phyloP scores from a whole-genome alignment of 352 stramenopile species.

The Lagenidium sp. region DNA sequence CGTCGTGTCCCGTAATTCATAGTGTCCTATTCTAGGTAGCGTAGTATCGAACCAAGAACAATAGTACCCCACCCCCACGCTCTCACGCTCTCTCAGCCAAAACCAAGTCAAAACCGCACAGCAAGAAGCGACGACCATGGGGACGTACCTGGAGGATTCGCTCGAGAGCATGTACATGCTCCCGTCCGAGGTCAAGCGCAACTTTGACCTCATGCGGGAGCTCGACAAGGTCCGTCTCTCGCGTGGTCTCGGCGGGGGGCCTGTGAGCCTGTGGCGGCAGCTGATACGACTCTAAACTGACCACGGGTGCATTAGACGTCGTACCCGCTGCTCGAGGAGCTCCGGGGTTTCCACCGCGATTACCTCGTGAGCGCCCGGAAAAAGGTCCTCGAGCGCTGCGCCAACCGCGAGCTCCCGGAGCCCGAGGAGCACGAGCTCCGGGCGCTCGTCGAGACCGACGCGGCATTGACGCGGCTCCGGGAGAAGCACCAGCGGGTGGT shows the following conservation, averaged over 20 bases:
- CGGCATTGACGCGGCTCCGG: slow-evolving; percentile 26
- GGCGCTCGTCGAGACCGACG: slow-evolving; percentile 52
- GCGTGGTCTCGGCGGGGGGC: too few relatives aligned
- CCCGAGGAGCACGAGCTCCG: slow-evolving; percentile 56
- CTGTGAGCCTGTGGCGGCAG: too few relatives aligned
- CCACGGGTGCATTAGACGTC: slow-evolving; percentile 39
- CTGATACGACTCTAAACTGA: too few relatives aligned
- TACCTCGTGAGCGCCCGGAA: slow-evolving; percentile 51
- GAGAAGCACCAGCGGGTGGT: slow-evolving; percentile 63
- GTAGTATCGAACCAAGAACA: too few relatives aligned
- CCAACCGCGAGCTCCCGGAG: slow-evolving; percentile 31
- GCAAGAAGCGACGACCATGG: slow-evolving; percentile 28
- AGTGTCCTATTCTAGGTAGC: too few relatives aligned
- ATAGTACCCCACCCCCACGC: too few relatives aligned
- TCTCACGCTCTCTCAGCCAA: too few relatives aligned
- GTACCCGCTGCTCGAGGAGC: slow-evolving; percentile 68
- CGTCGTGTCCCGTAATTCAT: too few relatives aligned
- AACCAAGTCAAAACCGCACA: neutral
- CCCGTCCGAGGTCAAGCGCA: slow-evolving; percentile 84
- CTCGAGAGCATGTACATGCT: slow-evolving; percentile 88
- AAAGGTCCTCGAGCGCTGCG: slow-evolving; percentile 55
- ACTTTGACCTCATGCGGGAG: slow-evolving; percentile 86
- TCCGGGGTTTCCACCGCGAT: slow-evolving; percentile 48
- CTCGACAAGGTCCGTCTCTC: slow-evolving; percentile 64
- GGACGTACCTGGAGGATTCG: slow-evolving; percentile 83